phyloP scores from a whole-genome alignment of 495 filamentous ascomycete species.

The Bacidia rubella region DNA sequence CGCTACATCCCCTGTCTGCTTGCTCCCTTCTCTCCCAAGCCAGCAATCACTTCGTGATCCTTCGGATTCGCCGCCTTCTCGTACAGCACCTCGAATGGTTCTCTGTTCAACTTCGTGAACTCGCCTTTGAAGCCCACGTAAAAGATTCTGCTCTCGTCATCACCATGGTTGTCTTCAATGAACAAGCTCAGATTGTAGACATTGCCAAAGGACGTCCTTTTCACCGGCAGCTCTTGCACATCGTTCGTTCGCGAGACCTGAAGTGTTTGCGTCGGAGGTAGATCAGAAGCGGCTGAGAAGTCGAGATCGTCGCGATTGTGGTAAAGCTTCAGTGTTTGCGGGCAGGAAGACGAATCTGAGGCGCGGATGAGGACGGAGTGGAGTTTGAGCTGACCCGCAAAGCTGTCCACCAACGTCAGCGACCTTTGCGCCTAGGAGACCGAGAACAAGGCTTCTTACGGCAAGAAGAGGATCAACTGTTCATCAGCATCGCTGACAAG shows the following conservation, averaged over 20 bases:
- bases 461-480: conserved; percentile 81
- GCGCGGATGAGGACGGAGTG: conserved; percentile 78
- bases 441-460: conserved; percentile 43
- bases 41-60: conserved; percentile 54
- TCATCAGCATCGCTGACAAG: conserved; percentile 80
- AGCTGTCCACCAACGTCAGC: conserved; percentile 37
- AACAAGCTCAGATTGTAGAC: conserved; percentile 68
- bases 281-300: conserved; percentile 59
- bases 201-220: conserved; percentile 76
- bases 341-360: conserved; percentile 54
- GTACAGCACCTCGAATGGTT: conserved; percentile 75
- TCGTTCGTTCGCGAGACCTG: conserved; percentile 66
- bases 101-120: conserved; percentile 71
- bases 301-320: conserved; percentile 78
- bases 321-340: conserved; percentile 69
- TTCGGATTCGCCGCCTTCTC: conserved; percentile 84
- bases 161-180: conserved; percentile 52
- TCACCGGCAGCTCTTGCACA: conserved; percentile 72
- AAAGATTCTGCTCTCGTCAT: conserved; percentile 59
- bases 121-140: conserved; percentile 91
- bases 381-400: conserved; percentile 84
- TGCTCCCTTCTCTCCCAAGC: conserved; percentile 28
- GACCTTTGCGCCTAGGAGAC: conserved; percentile 7
- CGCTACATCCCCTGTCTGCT: conserved; percentile 17
- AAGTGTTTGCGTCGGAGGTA: conserved; percentile 59